These are phyloP conservation scores for Groenewaldozyma salmanticensis DNA, from an alignment of 805 yeast genomes.

Conservation along the genomic window DNA sequence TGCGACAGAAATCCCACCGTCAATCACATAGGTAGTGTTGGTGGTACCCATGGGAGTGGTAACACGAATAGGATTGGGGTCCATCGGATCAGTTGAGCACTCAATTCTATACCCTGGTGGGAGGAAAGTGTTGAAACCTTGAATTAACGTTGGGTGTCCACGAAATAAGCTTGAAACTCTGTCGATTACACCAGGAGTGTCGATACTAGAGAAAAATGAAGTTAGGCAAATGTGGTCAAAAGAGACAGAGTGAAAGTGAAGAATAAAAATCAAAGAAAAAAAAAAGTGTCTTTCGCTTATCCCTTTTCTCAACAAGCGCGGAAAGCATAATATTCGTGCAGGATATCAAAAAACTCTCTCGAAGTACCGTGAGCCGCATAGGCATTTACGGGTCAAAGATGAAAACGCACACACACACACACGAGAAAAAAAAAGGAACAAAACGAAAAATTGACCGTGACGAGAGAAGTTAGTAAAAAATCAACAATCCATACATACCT, in stretches of 20 bases:
- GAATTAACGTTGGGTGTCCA: slow-evolving; percentile 86
- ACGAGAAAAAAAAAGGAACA: too few species aligned
- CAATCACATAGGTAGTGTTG: slow-evolving; percentile 13
- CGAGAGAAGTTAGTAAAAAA: too few species aligned
- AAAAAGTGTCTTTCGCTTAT: neutral
- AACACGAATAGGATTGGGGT: slow-evolving; percentile 85
- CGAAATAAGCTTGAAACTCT: slow-evolving; percentile 83
- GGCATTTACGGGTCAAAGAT: too few species aligned
- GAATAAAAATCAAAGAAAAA: too few species aligned
- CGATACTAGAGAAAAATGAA: slow-evolving; percentile 39
- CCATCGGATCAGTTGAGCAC: slow-evolving; percentile 80
- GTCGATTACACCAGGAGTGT: slow-evolving; percentile 97
- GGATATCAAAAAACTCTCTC: too few species aligned
- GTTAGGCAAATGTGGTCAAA: slow-evolving; percentile 1
- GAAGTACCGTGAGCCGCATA: too few species aligned
- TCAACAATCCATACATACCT: slow-evolving; percentile 34
- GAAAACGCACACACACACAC: too few species aligned
- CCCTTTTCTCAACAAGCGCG: neutral
- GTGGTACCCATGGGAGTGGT: slow-evolving; percentile 93
- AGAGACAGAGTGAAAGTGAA: neutral
- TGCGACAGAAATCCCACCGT: neutral
- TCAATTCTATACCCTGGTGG: slow-evolving; percentile 95
- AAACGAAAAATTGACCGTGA: too few species aligned
- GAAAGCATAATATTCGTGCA: neutral
- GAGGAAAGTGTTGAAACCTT: slow-evolving; percentile 93